Percentiles rank a stretch among this genome's conserved stretches.
Evolutionary conservation across 768 basidiomycete species (phyloP).

Genomic region (Termitomyces sp.): DNA sequence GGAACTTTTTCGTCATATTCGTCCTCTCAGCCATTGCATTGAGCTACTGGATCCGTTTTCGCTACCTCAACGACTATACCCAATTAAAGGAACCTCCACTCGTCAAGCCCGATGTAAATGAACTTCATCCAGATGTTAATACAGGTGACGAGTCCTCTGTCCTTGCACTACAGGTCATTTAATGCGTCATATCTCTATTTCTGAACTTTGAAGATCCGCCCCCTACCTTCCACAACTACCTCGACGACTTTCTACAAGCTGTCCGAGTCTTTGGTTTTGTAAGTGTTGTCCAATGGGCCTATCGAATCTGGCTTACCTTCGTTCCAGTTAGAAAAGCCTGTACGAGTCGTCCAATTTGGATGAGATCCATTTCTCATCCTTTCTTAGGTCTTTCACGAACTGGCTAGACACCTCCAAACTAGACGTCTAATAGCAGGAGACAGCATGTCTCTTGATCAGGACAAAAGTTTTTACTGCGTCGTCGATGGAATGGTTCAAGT

Average conservation of each 20-base stretch:
- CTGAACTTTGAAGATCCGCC: constrained; percentile 41
- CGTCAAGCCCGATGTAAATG: constrained; percentile 77
- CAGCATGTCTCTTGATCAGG: constrained; percentile 82
- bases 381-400: constrained; percentile 87
- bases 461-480: constrained; percentile 97
- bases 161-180: neutral
- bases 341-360: constrained; percentile 27
- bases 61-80: constrained; percentile 70
- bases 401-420: constrained; percentile 94
- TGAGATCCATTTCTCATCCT: neutral
- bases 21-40: constrained; percentile 57
- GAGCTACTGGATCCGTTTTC: constrained; percentile 83
- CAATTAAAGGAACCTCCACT: constrained; percentile 78
- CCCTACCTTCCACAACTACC: constrained; percentile 88
- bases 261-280: constrained; percentile 96
- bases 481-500: constrained; percentile 98
- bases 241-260: constrained; percentile 95
- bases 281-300: constrained; percentile 16
- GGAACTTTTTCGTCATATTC: constrained; percentile 81
- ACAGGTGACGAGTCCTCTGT: constrained; percentile 29
- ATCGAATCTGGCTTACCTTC: neutral
- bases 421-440: constrained; percentile 94
- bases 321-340: constrained; percentile 79
- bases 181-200: constrained; percentile 6
- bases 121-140: constrained; percentile 90